Conservation (phyloP, 352 stramenopile species). For the Thalassiosira exigua region DNA sequence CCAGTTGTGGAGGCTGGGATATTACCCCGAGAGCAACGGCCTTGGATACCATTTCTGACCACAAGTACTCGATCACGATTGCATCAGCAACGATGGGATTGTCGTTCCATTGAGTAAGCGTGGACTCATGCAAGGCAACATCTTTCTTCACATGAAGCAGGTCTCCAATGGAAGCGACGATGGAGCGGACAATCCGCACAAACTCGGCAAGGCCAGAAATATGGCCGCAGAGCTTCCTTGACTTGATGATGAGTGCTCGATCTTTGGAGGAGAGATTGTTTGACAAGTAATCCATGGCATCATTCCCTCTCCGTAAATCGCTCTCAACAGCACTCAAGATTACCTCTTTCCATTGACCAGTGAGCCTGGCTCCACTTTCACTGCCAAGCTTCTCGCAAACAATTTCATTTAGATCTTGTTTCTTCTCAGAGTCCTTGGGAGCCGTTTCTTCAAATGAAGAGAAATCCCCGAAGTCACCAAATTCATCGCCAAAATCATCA, state of each 20-base stretch:
- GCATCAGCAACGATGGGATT: constrained; percentile 48
- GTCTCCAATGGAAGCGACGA: constrained; percentile 71
- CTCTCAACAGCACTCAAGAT: constrained; percentile 41
- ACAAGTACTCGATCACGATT: constrained; percentile 62
- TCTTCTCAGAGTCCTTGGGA: constrained; percentile 5
- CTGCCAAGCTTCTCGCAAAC: too few relatives aligned
- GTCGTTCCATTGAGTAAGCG: constrained; percentile 56
- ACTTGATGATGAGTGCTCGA: constrained; percentile 44
- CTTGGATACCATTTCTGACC: constrained; percentile 52
- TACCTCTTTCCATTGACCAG: constrained; percentile 32
- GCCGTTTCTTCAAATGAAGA: constrained; percentile 33
- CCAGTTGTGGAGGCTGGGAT: constrained; percentile 25
- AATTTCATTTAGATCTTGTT: too few relatives aligned
- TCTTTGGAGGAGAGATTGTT: constrained; percentile 27
- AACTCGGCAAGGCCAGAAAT: constrained; percentile 68
- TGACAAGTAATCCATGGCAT: constrained; percentile 43
- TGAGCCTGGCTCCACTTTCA: too few relatives aligned
- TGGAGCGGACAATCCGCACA: constrained; percentile 65
- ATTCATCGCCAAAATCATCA: constrained; percentile 20
- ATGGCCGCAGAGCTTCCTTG: constrained; percentile 38
- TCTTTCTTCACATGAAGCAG: constrained; percentile 62
- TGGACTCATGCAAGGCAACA: constrained; percentile 39
- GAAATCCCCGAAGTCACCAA: constrained; percentile 63
- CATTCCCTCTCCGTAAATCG: constrained; percentile 46
- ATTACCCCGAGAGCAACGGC: constrained; percentile 23